Conservation (phyloP, 2,329 filamentous ascomycete genomes). For the Fusarium sarcochroum region DNA sequence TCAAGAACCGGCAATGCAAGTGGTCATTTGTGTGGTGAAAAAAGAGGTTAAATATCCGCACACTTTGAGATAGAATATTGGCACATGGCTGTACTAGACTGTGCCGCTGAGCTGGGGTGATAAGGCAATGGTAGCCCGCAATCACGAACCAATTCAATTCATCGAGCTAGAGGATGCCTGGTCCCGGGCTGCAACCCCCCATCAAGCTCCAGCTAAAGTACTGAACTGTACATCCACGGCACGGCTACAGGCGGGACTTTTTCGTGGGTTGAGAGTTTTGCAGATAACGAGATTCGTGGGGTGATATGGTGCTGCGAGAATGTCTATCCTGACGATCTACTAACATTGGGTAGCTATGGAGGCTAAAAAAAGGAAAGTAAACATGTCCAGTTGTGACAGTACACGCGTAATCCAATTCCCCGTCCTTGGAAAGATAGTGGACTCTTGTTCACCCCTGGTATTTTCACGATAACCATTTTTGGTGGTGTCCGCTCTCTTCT, state of each 20-base stretch:
- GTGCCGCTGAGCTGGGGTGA: conserved; percentile 40
- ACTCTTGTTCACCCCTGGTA: conserved; percentile 23
- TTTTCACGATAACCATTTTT: conserved; percentile 22
- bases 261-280: conserved; percentile 21
- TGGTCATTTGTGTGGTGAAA: conserved; percentile 19
- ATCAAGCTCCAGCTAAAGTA: background rate
- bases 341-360: conserved; percentile 4
- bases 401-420: conserved; percentile 36
- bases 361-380: background rate
- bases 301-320: conserved; percentile 21
- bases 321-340: conserved; percentile 3
- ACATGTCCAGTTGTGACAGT: conserved; percentile 18
- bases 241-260: conserved; percentile 42
- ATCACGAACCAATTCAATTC: conserved; percentile 31
- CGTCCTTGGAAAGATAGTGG: conserved; percentile 34
- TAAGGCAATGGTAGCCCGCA: conserved; percentile 36
- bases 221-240: background rate
- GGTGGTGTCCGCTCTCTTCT: background rate
- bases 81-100: conserved; percentile 29
- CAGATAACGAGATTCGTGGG: conserved; percentile 30
- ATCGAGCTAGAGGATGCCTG: conserved; percentile 14
- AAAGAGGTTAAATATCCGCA: conserved; percentile 27
- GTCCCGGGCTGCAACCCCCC: conserved; percentile 30
- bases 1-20: conserved; percentile 13
- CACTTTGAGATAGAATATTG: conserved; percentile 20